Conservation (phyloP, 768 basidiomycete species). For the Omphalotus guepiniiformis region DNA sequence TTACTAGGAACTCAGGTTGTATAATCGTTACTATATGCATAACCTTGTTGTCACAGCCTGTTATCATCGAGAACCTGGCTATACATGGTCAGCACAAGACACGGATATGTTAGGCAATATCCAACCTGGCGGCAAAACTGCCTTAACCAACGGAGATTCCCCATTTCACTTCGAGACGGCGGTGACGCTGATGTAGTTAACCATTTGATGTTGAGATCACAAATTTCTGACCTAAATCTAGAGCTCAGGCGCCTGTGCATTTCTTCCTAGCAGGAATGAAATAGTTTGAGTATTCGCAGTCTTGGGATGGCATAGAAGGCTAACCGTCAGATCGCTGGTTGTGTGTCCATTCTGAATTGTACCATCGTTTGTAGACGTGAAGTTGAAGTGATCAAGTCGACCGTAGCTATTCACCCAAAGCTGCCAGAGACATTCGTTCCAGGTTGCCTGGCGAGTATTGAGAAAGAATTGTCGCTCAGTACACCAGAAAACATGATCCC, state of each 20-base stretch:
- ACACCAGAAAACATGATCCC: constrained; percentile 55
- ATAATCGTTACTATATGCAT: neutral
- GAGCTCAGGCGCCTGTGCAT: constrained; percentile 39
- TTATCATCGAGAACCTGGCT: no score
- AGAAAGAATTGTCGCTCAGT: constrained; percentile 49
- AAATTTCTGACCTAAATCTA: constrained; percentile 50
- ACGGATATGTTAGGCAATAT: no score
- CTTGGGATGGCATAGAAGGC: no score
- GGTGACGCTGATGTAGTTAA: constrained; percentile 20
- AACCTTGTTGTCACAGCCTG: no score
- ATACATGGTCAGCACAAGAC: no score
- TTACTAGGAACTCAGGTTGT: constrained; percentile 26
- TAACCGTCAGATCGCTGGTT: no score
- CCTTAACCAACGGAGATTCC: constrained; percentile 50
- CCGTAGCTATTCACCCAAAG: constrained; percentile 54
- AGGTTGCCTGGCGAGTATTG: constrained; percentile 44
- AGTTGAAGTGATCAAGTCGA: constrained; percentile 22
- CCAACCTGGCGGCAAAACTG: constrained; percentile 50
- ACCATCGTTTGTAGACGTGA: no score
- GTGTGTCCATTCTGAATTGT: no score
- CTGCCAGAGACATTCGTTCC: constrained; percentile 67
- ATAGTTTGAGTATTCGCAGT: no score
- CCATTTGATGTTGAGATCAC: constrained; percentile 43
- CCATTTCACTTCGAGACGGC: constrained; percentile 27
- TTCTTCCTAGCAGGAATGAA: constrained; percentile 28